Evolutionary conservation across 805 yeast genomes (phyloP), one percentile per base, ranked within the genome.

Genomic region (Hanseniaspora meyeri): DNA sequence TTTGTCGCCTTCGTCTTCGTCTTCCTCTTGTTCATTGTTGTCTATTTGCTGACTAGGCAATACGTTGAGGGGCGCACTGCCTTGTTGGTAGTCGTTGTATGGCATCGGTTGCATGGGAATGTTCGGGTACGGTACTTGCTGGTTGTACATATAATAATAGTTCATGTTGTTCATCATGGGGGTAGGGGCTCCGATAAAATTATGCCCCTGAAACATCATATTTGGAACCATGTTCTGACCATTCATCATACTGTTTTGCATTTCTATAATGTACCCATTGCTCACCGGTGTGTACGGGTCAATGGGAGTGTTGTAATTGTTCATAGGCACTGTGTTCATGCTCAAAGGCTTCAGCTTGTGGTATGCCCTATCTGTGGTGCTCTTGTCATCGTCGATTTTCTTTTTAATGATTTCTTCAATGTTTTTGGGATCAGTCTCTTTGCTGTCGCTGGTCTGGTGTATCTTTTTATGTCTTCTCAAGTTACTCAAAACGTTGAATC

Each of bases 401-500:
- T 49, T 27, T 12, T 12, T 14, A 34, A 27, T 29, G 4, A 19
- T 10, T 11, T 32, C 34, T 27, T 24, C 19, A 24, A 19, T 12
- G n/a, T 16, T 43, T 20, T 34, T 42, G 34, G 7, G 43, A 24
- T 24, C 42, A 6, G 11, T 11, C 19, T 43, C 29, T n/a, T 38
- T 27, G 4, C 16, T 40, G 5, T 40, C 43, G 12, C 34, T 46
- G 3, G 62, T 61, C 55, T 61, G 61, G 59, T 66, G 70, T 20
- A 63, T 55, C 53, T 64, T 66, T 52, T 60, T 61, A 51, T 66
- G 70, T 58, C 70, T 62, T 40, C 62, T 56, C 65, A 66, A 63
- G 59, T 66, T 66, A 4, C 68, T 65, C 34, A 62, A 63, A 14
- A 68, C 70, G 56, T 65, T 66, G 55, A 89, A 89, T 27, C 79